Conservation (phyloP, 306 rosid genomes). For the cucumber (Cucumis sativus) region Cucumber_9930_V3 NC_026657.2:25937501-25938000, state of each 20-base stretch:
- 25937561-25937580: constrained; percentile 10
- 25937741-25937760: constrained; percentile 19
- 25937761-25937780: constrained; percentile 13
- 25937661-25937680: constrained; percentile 10
- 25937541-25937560: constrained; percentile 6
- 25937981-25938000: too few species aligned
- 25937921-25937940: too few species aligned
- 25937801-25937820: background rate
- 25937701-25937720: background rate
- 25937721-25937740: constrained; percentile 1
- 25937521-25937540: constrained; percentile 1
- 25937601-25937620: constrained; percentile 10
- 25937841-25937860: too few species aligned
- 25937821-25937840: background rate
- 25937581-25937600: constrained; percentile 13
- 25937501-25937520: background rate
- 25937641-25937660: background rate
- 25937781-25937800: constrained; percentile 6
- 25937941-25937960: too few species aligned
- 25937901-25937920: too few species aligned
- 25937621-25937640: constrained; percentile 16
- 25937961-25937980: too few species aligned
- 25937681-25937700: background rate
- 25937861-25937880: too few species aligned
- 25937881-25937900: too few species aligned